Evolutionary conservation across 345 rosid species (phyloP), one percentile per base, ranked within the genome.

Genomic region (Limnanthes douglasii): DNA sequence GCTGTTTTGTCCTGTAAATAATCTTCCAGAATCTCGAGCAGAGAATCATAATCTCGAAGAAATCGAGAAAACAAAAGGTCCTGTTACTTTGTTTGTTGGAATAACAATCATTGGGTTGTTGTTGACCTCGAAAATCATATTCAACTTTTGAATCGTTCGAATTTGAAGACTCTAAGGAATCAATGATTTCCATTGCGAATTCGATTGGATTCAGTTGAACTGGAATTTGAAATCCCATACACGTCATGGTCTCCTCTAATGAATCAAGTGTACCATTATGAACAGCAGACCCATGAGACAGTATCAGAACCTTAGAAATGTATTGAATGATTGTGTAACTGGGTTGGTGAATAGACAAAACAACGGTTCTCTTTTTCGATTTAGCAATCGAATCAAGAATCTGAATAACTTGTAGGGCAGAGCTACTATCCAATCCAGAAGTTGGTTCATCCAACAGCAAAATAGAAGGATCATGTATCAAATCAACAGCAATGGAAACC

Each of bases 391-490:
- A 63, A 45, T 85, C 75, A 2, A 88, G 70, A 43, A 77, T 65
- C 56, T 88, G 85, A 3, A 83, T 74, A 23, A 88, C 97, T 38
- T 78, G 90, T 17, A 68, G 78, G 13, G 93, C 90, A 17, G 80
- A 75, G 31, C 70, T 61, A 49, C 93, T 78, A 46, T 78, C 97
- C 6, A 86, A 59, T 30, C 97, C 97, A 2, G 93, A 83, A 11
- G 97, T 88, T 11, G 95, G 93, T 49, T 88, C 97, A 30, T 88
- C 95, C 8, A 88, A 67, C 30, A 88, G 66, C 35, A 88, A 50
- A 43, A 88, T 58, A 0, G 78, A 59, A 2, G 97, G 93, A 36
- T 78, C 79, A 10, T 78, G 82, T 27, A 86, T 86, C 64, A 82
- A 61, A 32, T 88, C 97, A 10, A 79, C 72, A 6, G 85, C 97